Evolutionary conservation across 2,329 filamentous ascomycete genomes (phyloP).

Genomic region (Penicillium sp.): DNA sequence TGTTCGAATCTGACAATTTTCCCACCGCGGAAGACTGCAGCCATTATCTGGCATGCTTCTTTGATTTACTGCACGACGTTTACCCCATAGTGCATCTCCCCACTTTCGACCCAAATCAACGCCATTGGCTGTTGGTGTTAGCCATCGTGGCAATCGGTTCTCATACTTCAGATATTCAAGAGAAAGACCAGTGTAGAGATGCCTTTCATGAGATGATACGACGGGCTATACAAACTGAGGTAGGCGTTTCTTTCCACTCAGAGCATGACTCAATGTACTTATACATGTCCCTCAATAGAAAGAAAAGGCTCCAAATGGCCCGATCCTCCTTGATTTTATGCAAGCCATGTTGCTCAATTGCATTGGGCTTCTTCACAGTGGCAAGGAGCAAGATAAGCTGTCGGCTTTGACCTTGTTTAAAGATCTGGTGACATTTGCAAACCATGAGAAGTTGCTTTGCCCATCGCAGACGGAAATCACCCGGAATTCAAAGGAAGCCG

Average conservation of each 20-base stretch:
- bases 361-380: constrained; percentile 31
- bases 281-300: constrained; percentile 19
- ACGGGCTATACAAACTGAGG: constrained; percentile 37
- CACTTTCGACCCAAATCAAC: constrained; percentile 36
- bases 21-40: constrained; percentile 27
- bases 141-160: constrained; percentile 43
- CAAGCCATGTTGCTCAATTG: constrained; percentile 34
- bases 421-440: constrained; percentile 28
- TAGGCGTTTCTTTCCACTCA: constrained; percentile 12
- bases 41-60: constrained; percentile 36
- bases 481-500: constrained; percentile 11
- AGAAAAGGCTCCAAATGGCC: constrained; percentile 19
- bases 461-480: background rate
- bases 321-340: constrained; percentile 27
- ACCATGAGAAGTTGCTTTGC: constrained; percentile 22
- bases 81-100: constrained; percentile 42
- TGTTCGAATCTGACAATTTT: constrained; percentile 34
- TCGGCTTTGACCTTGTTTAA: constrained; percentile 27
- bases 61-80: constrained; percentile 39
- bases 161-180: constrained; percentile 29
- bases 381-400: constrained; percentile 22
- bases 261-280: background rate
- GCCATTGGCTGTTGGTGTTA: constrained; percentile 42
- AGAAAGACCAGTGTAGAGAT: constrained; percentile 28
- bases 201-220: constrained; percentile 45